Conservation (phyloP, 2,329 filamentous ascomycete species). For the Fusarium sp. region DNA sequence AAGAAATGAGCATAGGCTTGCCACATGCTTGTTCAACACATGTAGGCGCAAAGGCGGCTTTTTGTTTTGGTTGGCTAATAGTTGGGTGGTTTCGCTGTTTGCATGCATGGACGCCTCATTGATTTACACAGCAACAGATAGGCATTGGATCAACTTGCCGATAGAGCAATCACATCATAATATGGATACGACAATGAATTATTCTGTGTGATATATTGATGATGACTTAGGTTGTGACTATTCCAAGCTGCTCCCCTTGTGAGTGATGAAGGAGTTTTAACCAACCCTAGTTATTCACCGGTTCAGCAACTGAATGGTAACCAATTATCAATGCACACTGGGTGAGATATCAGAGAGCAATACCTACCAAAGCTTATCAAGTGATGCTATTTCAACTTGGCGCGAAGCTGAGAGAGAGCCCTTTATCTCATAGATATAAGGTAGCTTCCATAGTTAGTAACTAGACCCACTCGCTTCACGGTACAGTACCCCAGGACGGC, state of each 20-base stretch:
- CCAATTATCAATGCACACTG: neutral
- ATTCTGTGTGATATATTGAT: neutral
- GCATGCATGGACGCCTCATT: neutral
- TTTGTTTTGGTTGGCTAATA: neutral
- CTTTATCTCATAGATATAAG: too few relatives aligned
- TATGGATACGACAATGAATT: neutral
- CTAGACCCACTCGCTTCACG: slow-evolving; percentile 10
- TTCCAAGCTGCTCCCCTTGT: neutral
- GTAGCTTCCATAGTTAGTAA: too few relatives aligned
- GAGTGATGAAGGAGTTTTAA: neutral
- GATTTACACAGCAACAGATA: neutral
- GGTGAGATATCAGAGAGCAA: neutral
- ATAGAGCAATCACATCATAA: neutral
- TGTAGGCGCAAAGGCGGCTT: neutral
- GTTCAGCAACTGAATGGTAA: neutral
- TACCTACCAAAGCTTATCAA: neutral
- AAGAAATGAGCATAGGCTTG: slow-evolving; percentile 21
- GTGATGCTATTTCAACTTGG: neutral
- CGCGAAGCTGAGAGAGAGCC: too few relatives aligned
- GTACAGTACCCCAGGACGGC: slow-evolving; percentile 1
- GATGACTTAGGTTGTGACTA: neutral
- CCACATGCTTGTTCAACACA: neutral
- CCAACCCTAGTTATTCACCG: neutral
- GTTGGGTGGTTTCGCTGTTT: slow-evolving; percentile 6
- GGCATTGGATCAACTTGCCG: slow-evolving; percentile 4